Evolutionary conservation across 345 rosid genomes (phyloP).

Genomic region (thale cress (Arabidopsis thaliana)): DNA sequence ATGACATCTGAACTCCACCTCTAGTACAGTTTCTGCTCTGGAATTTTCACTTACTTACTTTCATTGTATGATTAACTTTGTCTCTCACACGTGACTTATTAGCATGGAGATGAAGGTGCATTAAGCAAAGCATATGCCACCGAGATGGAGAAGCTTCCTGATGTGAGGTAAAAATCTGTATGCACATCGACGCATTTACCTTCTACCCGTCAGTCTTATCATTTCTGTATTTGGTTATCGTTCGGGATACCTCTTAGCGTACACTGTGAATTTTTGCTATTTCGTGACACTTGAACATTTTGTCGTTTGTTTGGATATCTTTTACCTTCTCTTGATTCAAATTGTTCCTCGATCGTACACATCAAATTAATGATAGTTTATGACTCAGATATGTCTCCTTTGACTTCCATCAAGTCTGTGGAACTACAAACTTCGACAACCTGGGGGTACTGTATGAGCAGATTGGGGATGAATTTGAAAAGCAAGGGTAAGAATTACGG

Average conservation of each 20-base stretch:
- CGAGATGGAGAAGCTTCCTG: constrained; percentile 79
- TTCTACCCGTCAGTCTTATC: constrained; percentile 5
- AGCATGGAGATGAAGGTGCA: constrained; percentile 95
- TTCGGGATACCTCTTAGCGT: neutral
- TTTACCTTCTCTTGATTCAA: constrained; percentile 15
- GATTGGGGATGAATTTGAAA: constrained; percentile 71
- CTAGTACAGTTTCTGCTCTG: constrained; percentile 12
- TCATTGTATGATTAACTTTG: constrained; percentile 21
- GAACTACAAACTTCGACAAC: constrained; percentile 80
- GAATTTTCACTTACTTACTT: constrained; percentile 24
- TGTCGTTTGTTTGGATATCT: constrained; percentile 7
- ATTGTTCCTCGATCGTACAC: constrained; percentile 10
- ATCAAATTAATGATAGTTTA: constrained; percentile 18
- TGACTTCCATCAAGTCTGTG: constrained; percentile 88
- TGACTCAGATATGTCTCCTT: constrained; percentile 76
- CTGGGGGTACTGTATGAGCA: constrained; percentile 72
- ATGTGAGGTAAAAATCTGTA: constrained; percentile 75
- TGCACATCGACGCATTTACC: constrained; percentile 20
- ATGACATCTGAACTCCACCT: constrained; percentile 6
- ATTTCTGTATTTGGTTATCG: constrained; percentile 3
- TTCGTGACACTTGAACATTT: too few relatives aligned
- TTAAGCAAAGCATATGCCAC: constrained; percentile 77
- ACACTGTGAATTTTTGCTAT: constrained; percentile 2
- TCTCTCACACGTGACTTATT: constrained; percentile 26
- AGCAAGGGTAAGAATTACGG: constrained; percentile 73